Percentiles rank a stretch among this genome's conserved stretches.
Conservation (phyloP, 2,329 filamentous ascomycete genomes). For the Epichloe elymi region DNA sequence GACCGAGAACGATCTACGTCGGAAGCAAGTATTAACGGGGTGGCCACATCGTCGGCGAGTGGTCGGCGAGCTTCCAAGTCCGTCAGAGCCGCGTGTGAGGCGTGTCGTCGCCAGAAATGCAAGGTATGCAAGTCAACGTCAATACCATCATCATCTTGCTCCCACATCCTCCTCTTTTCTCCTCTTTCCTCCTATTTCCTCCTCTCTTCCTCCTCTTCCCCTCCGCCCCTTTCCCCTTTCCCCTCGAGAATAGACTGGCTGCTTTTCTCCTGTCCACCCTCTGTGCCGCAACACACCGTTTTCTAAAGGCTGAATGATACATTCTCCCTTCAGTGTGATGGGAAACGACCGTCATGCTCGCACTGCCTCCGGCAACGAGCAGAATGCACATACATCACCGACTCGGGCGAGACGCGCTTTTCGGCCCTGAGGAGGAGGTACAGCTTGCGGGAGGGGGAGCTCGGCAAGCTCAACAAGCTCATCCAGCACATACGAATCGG, state of each 20-base stretch:
- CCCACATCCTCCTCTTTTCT: not conserved
- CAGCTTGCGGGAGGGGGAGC: not conserved
- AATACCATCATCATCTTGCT: not conserved
- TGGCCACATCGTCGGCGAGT: not conserved
- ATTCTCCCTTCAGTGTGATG: not conserved
- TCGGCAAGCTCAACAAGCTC: not conserved
- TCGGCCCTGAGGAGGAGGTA: constrained; percentile 2
- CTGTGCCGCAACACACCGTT: no score
- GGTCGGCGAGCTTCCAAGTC: not conserved
- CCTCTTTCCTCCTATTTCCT: not conserved
- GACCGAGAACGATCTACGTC: not conserved
- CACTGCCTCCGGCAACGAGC: not conserved
- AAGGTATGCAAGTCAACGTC: not conserved
- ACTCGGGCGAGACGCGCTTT: constrained; percentile 1
- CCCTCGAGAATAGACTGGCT: no score
- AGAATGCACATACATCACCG: not conserved
- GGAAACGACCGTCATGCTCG: constrained; percentile 2
- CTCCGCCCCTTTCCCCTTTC: no score
- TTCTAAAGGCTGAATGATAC: not conserved
- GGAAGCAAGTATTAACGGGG: not conserved
- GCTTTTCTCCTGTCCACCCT: no score
- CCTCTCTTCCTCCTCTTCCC: not conserved
- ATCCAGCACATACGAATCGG: not conserved
- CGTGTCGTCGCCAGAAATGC: constrained; percentile 3
- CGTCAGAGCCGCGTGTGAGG: constrained; percentile 1